Percentiles rank a stretch among this genome's conserved stretches.
Evolutionary conservation across 179 eudicot genomes (phyloP).

Genomic region (Camellia oleifera): DNA sequence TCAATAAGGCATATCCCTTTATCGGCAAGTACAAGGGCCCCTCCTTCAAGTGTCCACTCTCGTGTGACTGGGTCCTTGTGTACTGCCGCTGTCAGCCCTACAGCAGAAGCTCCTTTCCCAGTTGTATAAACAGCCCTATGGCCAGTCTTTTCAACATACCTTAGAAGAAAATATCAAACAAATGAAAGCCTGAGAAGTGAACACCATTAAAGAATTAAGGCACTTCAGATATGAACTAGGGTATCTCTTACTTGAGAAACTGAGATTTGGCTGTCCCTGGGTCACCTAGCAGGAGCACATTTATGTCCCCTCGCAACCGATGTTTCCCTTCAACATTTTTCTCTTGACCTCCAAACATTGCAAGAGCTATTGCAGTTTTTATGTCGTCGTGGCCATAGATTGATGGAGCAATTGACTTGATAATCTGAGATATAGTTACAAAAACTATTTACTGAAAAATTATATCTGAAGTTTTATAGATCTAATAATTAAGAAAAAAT

Average conservation of each 20-base stretch:
- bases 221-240: background rate
- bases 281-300: conserved; percentile 91
- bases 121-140: conserved; percentile 96
- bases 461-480: background rate
- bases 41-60: conserved; percentile 99
- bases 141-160: conserved; percentile 96
- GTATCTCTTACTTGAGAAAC: conserved; percentile 69
- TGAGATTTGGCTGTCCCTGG: conserved; percentile 99
- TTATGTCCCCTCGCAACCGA: conserved; percentile 87
- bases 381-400: conserved; percentile 97
- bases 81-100: conserved; percentile 97
- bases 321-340: conserved; percentile 94
- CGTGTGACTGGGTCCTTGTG: conserved; percentile 98
- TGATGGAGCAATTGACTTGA: conserved; percentile 97
- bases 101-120: conserved; percentile 98
- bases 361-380: conserved; percentile 94
- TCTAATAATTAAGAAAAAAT: background rate
- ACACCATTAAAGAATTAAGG: background rate
- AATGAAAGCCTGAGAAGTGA: background rate
- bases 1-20: conserved; percentile 95
- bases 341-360: conserved; percentile 98
- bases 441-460: background rate
- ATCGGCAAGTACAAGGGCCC: conserved; percentile 96
- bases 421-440: conserved; percentile 39
- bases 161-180: conserved; percentile 14